Base-by-base conservation (phyloP, 1,284 basidiomycete species). In the Wallemia hederae region DNA sequence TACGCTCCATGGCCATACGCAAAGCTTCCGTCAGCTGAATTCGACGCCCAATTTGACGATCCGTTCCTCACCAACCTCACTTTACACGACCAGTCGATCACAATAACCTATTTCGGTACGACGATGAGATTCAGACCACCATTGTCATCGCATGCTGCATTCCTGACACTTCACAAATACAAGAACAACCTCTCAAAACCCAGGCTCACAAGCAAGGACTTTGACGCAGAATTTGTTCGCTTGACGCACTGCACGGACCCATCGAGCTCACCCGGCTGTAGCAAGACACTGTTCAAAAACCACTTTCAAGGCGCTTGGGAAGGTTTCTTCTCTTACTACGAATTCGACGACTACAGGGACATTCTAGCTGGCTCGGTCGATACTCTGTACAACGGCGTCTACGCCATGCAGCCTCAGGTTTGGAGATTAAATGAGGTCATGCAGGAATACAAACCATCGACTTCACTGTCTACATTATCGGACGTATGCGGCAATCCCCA, bases 351-450 rank as follows among this genome's bases (percentile, higher is more conserved):
- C 25, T 77, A 71, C 59, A 64, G 69, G 27, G 70, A 71, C 60
- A 71, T 72, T 69, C 66, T 72, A 1, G 68, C 65, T 24, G 71
- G 72, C 1, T 63, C 62, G 56, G 59, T 62, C 14, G 62, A 69
- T 19, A 70, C 72, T 24, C 65, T 76, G 26, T 75, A 75, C 64
- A 71, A 74, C 58, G 75, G 75, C 0, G 70, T 72, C 14, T 76
- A 73, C 63, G 76, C 74, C 1, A 73, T 75, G 64, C 76, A 78
- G 63, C 73, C 74, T 15, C 76, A 77, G 64, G 74, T 77, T 17
- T 77, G 76, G 75, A 72, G 73, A 59, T 64, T 77, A 33, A 68
- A 67, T 34, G 76, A 77, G 29, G 17, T 17, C 7, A 7, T 31
- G 29, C 7, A 31, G 17, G 29, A 31, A 7, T 31, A 31, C 29